Evolutionary conservation across 176 grass and related monocot species (phyloP).

Genomic region (Carex littledalei): DNA sequence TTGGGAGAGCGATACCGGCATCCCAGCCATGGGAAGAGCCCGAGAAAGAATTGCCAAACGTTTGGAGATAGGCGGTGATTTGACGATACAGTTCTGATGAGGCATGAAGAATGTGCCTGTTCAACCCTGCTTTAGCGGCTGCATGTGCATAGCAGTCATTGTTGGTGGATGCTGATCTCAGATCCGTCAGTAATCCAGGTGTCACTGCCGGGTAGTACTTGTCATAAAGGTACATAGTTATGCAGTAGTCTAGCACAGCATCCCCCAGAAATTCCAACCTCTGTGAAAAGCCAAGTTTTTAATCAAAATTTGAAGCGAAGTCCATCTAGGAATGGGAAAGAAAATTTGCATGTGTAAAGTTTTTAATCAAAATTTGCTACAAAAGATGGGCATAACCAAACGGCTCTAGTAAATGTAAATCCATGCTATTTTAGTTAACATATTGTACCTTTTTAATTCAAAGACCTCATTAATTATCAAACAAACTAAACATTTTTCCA

Average conservation of each 20-base stretch:
- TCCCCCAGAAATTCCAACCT: conserved; percentile 81
- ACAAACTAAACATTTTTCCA: not conserved
- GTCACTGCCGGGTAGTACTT: conserved; percentile 66
- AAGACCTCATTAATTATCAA: not conserved
- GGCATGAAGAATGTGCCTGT: conserved; percentile 64
- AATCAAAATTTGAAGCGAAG: not conserved
- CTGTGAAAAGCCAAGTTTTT: conserved; percentile 26
- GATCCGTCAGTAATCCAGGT: conserved; percentile 59
- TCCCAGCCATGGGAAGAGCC: conserved; percentile 69
- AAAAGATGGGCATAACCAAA: not conserved
- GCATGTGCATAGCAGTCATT: conserved; percentile 75
- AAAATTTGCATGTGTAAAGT: not conserved
- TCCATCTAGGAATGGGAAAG: not conserved
- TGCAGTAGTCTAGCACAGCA: conserved; percentile 58
- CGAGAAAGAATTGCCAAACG: conserved; percentile 23
- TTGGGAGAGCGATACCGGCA: conserved; percentile 61
- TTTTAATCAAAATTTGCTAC: not conserved
- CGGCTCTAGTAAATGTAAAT: not conserved
- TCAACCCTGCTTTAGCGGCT: conserved; percentile 56
- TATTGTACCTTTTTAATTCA: not conserved
- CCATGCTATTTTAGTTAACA: not conserved
- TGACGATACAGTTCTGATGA: conserved; percentile 40
- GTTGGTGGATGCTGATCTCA: conserved; percentile 74
- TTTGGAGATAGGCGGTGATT: conserved; percentile 43
- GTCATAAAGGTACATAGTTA: conserved; percentile 51